Conservation (phyloP, 805 yeast genomes). For the Ogataea allantospora region DNA sequence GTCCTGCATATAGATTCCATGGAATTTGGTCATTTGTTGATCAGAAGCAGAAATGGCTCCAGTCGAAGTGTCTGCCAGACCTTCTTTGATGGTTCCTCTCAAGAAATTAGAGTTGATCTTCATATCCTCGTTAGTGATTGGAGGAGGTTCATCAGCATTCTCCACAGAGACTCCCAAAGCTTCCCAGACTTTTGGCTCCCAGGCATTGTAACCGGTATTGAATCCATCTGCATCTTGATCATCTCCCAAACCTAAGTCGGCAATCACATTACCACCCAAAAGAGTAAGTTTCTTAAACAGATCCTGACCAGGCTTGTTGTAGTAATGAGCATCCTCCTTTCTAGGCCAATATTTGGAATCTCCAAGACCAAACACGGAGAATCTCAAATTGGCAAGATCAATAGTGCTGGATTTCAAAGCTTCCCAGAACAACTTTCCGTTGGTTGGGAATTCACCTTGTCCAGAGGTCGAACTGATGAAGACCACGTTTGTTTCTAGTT, state of each 20-base stretch:
- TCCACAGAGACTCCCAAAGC: constrained; percentile 87
- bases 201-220: constrained; percentile 82
- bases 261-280: constrained; percentile 71
- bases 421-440: constrained; percentile 79
- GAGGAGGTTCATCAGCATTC: constrained; percentile 86
- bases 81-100: constrained; percentile 92
- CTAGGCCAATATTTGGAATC: constrained; percentile 95
- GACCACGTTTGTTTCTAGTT: constrained; percentile 65
- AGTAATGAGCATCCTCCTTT: constrained; percentile 89
- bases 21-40: constrained; percentile 94
- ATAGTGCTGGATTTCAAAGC: constrained; percentile 61
- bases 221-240: constrained; percentile 97
- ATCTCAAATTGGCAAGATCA: constrained; percentile 58
- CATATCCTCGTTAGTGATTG: constrained; percentile 93
- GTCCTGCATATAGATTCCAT: constrained; percentile 98
- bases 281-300: constrained; percentile 60
- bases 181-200: constrained; percentile 86
- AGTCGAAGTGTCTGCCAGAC: constrained; percentile 74
- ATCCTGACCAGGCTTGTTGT: constrained; percentile 87
- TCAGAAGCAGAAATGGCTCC: constrained; percentile 90
- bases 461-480: constrained; percentile 77
- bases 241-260: constrained; percentile 86
- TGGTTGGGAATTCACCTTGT: constrained; percentile 84
- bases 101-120: constrained; percentile 81
- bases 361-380: constrained; percentile 74